These are phyloP conservation scores for Coemansia sp. DNA, from an alignment of 192 early-diverging fungal species.

Conservation along the genomic window DNA sequence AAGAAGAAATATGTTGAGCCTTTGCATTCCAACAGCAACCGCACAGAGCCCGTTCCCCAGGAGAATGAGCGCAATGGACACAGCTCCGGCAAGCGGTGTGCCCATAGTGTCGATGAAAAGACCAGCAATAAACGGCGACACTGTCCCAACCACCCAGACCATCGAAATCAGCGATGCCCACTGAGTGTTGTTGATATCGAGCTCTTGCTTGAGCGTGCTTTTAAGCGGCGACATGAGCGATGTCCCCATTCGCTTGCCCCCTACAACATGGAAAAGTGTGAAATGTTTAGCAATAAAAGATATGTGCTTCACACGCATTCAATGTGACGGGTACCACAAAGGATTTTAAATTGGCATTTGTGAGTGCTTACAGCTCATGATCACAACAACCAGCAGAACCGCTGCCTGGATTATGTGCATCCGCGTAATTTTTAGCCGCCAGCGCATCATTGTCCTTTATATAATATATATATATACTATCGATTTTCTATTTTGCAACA, in stretches of 20 bases:
- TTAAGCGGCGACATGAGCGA: conserved; percentile 55
- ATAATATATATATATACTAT: background rate
- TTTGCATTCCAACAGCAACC: conserved; percentile 33
- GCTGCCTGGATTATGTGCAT: conserved; percentile 48
- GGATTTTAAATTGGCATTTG: background rate
- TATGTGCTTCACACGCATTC: background rate
- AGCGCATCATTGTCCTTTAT: background rate
- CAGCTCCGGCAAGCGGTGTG: conserved; percentile 41
- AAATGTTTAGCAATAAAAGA: background rate
- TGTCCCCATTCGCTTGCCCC: conserved; percentile 55
- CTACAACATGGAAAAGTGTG: conserved; percentile 9
- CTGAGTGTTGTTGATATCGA: conserved; percentile 56
- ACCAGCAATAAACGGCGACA: conserved; percentile 56
- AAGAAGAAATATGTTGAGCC: conserved; percentile 36
- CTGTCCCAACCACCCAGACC: conserved; percentile 55
- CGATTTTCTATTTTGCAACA: background rate
- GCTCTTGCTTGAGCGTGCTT: conserved; percentile 54
- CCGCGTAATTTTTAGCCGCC: conserved; percentile 28
- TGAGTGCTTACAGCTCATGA: conserved; percentile 47
- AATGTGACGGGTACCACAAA: background rate
- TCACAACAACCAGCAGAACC: conserved; percentile 46
- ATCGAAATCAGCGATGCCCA: conserved; percentile 55
- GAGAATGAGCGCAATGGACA: conserved; percentile 45
- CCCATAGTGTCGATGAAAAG: conserved; percentile 57
- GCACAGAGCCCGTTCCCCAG: conserved; percentile 47